Percentiles rank a stretch among this genome's conserved stretches.
These are phyloP conservation scores for Alternaria novae-zelandiae DNA, from an alignment of 2,329 filamentous ascomycete species.

Conservation along the genomic window DNA sequence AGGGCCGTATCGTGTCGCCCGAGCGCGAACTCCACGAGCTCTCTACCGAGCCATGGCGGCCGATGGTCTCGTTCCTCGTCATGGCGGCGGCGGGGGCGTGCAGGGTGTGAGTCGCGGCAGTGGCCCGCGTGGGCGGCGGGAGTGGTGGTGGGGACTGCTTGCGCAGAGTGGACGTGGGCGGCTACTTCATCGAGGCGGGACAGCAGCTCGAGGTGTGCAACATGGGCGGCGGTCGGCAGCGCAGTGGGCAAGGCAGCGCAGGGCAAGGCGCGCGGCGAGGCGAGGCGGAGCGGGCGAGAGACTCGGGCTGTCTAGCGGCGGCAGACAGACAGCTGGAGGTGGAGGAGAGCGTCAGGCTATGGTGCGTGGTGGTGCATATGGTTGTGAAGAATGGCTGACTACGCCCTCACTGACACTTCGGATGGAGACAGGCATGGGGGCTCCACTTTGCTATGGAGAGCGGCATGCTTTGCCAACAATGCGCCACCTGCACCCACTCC, in stretches of 20 bases:
- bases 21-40: slow-evolving; percentile 73
- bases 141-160: slow-evolving; percentile 35
- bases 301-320: background rate
- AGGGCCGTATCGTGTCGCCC: slow-evolving; percentile 66
- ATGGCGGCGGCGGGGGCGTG: slow-evolving; percentile 51
- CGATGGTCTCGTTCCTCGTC: slow-evolving; percentile 69
- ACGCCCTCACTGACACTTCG: background rate
- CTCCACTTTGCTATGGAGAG: slow-evolving; percentile 16
- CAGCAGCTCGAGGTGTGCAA: slow-evolving; percentile 25
- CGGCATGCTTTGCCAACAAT: slow-evolving; percentile 9
- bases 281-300: slow-evolving; percentile 1
- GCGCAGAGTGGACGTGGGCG: slow-evolving; percentile 43
- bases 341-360: background rate
- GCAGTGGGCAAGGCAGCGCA: slow-evolving; percentile 11
- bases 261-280: slow-evolving; percentile 3
- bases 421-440: background rate
- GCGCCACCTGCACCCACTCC: slow-evolving; percentile 14
- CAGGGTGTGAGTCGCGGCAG: slow-evolving; percentile 19
- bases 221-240: slow-evolving; percentile 24
- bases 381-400: background rate
- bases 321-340: background rate
- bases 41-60: slow-evolving; percentile 70
- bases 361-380: background rate
- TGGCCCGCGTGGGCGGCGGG: slow-evolving; percentile 23
- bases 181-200: slow-evolving; percentile 48